Conservation (phyloP, 2,329 filamentous ascomycete genomes). For the Clonostachys chloroleuca region DNA sequence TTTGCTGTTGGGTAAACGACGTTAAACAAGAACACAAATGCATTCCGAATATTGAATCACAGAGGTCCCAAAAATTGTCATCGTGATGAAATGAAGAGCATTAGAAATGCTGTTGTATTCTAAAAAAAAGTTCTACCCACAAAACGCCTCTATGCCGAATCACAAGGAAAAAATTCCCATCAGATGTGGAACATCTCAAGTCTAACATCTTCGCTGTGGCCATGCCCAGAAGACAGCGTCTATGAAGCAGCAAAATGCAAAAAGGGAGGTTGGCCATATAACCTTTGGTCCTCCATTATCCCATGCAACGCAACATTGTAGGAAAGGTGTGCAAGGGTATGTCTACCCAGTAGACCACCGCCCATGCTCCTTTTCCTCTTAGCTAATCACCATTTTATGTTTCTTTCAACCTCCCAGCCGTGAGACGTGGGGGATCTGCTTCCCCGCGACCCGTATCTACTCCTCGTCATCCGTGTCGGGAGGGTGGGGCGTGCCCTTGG, state of each 20-base stretch:
- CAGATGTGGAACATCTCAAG: no score
- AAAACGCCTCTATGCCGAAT: constrained; percentile 5
- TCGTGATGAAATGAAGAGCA: neutral
- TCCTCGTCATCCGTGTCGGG: constrained; percentile 75
- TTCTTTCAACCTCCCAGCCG: no score
- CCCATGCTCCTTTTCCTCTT: no score
- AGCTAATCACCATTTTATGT: no score
- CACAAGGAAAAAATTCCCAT: no score
- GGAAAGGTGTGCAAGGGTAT: no score
- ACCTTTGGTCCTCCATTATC: constrained; percentile 88
- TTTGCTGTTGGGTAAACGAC: neutral
- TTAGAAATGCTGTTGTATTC: neutral
- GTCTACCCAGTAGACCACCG: no score
- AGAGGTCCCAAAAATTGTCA: no score
- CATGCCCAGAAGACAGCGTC: neutral
- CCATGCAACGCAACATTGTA: constrained; percentile 58
- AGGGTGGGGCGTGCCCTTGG: constrained; percentile 78
- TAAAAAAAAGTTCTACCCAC: neutral
- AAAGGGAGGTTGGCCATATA: constrained; percentile 71
- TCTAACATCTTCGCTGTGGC: no score
- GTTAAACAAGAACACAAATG: neutral
- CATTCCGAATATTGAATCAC: neutral
- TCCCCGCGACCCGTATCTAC: neutral
- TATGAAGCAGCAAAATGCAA: no score
- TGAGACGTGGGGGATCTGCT: neutral